Evolutionary conservation across 306 rosid species (phyloP), one percentile per base, ranked within the genome.

Genomic region (Cicer pinnatifidum): DNA sequence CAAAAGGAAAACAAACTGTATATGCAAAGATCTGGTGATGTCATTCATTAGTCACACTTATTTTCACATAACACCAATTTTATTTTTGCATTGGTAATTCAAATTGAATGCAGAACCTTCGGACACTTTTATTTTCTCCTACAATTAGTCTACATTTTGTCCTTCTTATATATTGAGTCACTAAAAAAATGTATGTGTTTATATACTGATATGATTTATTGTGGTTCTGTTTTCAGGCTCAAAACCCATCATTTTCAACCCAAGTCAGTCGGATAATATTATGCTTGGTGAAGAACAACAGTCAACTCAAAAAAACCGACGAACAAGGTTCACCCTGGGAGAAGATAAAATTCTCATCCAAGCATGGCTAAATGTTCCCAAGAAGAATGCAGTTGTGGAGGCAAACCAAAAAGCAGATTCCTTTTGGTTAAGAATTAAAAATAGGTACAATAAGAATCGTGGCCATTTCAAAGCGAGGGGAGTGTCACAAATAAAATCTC

Each of bases 351-450:
- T 66, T 19, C 54, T 66, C 11, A 43, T 44, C 40, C 71, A 66
- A 44, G 40, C 54, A 44, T 66, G 71, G 71, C 71, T 66, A 11
- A 10, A 44, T 7, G 17, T 66, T 66, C 54, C 71, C 39, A 66
- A 20, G 40, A 66, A 20, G 40, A 20, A 11, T 66, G 71, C 54
- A 20, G 19, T 8, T 44, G 40, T 41, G 33, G 69, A 19, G 50
- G 13, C 4, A 40, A 40, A 63, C 33, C 50, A 40, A 63, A 63
- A 17, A 63, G 69, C 3, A 5, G 50, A 63, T 39, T 39, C 50
- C 50, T 16, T 39, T 16, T 63, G 69, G 69, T 1, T 39, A 63
- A 63, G 69, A 40, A 63, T 63, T 63, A 40, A 5, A 16, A 44
- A 63, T 7, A 63, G 15, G 40, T 63, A 15, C 69, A 63, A 63